Evolutionary conservation across 176 grass and related monocot species (phyloP).

Genomic region (Ananas comosus): DNA sequence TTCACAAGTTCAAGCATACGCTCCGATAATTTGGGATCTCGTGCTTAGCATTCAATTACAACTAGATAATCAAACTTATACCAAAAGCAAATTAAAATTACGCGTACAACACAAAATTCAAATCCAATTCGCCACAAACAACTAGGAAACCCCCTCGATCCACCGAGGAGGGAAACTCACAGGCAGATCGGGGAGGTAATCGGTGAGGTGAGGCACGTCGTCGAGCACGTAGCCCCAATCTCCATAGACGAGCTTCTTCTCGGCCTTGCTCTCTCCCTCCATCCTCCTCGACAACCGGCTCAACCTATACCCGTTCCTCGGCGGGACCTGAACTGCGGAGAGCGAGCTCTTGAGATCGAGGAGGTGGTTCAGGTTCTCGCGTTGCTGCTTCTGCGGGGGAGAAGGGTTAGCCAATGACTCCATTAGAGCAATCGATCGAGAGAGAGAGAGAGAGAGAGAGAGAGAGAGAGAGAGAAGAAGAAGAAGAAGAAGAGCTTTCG

Average conservation of each 20-base stretch:
- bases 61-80: too few species aligned
- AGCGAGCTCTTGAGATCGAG: constrained; percentile 30
- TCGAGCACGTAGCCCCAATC: constrained; percentile 76
- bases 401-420: too few species aligned
- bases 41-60: too few species aligned
- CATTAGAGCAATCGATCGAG: too few species aligned
- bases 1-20: too few species aligned
- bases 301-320: background rate
- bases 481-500: too few species aligned
- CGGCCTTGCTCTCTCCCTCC: constrained; percentile 16
- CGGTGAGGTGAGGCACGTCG: constrained; percentile 81
- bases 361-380: background rate
- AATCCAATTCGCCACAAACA: background rate
- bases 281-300: constrained; percentile 16
- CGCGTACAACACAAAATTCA: too few species aligned
- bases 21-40: too few species aligned
- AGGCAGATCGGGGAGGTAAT: constrained; percentile 66
- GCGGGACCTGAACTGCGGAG: constrained; percentile 1
- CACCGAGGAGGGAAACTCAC: constrained; percentile 24
- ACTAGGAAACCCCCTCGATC: background rate
- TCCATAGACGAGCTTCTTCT: constrained; percentile 33
- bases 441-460: too few species aligned
- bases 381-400: background rate
- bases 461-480: too few species aligned
- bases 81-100: too few species aligned